A percentile compares a stretch with the other conserved stretches of the same genome.
Conservation (phyloP, 768 basidiomycete genomes). For the Suillus spraguei region DNA sequence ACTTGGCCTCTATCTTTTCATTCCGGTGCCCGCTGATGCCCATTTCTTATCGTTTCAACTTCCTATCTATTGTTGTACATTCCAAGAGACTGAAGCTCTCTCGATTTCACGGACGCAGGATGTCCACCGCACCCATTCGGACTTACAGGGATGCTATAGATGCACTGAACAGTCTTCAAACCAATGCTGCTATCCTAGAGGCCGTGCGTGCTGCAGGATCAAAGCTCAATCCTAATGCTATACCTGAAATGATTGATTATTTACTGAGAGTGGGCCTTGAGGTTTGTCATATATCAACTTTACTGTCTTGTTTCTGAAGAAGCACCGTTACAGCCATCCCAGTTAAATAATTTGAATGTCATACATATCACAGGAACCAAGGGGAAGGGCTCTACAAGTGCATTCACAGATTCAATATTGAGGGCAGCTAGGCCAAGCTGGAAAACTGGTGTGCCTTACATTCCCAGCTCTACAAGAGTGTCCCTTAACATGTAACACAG, state of each 20-base stretch:
- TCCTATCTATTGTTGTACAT: slow-evolving; percentile 11
- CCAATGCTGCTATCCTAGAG: slow-evolving; percentile 91
- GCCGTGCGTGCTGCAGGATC: slow-evolving; percentile 77
- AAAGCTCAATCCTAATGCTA: slow-evolving; percentile 57
- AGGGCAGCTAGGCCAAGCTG: slow-evolving; percentile 71
- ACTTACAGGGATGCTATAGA: slow-evolving; percentile 77
- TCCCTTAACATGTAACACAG: slow-evolving; percentile 39
- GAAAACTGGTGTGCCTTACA: slow-evolving; percentile 68
- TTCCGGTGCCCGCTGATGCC: slow-evolving; percentile 8
- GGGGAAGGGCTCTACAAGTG: slow-evolving; percentile 97
- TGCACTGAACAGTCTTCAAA: slow-evolving; percentile 79
- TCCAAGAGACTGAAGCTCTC: neutral
- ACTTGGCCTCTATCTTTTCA: neutral
- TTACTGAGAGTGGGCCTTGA: slow-evolving; percentile 82
- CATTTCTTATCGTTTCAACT: slow-evolving; percentile 10
- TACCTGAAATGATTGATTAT: slow-evolving; percentile 92
- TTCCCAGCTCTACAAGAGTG: neutral
- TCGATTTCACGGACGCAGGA: slow-evolving; percentile 33
- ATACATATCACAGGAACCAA: slow-evolving; percentile 98
- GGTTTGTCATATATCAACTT: slow-evolving; percentile 45
- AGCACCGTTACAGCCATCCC: slow-evolving; percentile 56
- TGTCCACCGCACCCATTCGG: slow-evolving; percentile 49
- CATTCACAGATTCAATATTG: slow-evolving; percentile 87
- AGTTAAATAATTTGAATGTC: slow-evolving; percentile 88
- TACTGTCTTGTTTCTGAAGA: slow-evolving; percentile 18